Conservation (phyloP, 2,329 filamentous ascomycete genomes). For the Nemania serpens region DNA sequence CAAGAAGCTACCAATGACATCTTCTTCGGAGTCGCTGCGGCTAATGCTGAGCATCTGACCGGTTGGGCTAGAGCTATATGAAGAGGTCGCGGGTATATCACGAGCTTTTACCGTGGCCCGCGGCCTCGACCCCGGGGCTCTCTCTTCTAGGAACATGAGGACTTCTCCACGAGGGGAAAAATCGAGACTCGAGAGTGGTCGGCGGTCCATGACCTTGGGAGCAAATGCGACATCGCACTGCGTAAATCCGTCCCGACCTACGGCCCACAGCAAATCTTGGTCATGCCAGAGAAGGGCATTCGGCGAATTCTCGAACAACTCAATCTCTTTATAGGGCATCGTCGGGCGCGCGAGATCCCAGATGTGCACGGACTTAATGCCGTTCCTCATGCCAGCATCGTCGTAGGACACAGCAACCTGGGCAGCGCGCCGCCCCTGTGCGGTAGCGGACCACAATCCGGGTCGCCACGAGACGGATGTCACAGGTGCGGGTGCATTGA, state of each 20-base stretch:
- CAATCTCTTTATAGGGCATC: conserved; percentile 69
- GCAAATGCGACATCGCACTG: conserved; percentile 70
- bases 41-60: conserved; percentile 59
- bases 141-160: conserved; percentile 65
- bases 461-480: conserved; percentile 66
- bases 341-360: conserved; percentile 72
- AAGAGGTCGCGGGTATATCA: conserved; percentile 43
- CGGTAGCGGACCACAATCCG: conserved; percentile 67
- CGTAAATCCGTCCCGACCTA: conserved; percentile 65
- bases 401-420: conserved; percentile 68
- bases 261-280: conserved; percentile 69
- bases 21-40: conserved; percentile 68
- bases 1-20: conserved; percentile 64
- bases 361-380: conserved; percentile 64
- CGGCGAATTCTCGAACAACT: conserved; percentile 62
- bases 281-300: conserved; percentile 66
- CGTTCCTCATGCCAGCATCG: conserved; percentile 57
- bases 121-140: conserved; percentile 52
- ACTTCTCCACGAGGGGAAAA: conserved; percentile 65
- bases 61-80: conserved; percentile 55
- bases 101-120: conserved; percentile 36
- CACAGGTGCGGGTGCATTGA: conserved; percentile 65
- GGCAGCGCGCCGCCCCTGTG: conserved; percentile 62
- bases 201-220: conserved; percentile 65
- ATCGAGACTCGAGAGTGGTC: conserved; percentile 63